Evolutionary conservation across 2,329 filamentous ascomycete species (phyloP).

Genomic region (Pseudogymnoascus sp.): DNA sequence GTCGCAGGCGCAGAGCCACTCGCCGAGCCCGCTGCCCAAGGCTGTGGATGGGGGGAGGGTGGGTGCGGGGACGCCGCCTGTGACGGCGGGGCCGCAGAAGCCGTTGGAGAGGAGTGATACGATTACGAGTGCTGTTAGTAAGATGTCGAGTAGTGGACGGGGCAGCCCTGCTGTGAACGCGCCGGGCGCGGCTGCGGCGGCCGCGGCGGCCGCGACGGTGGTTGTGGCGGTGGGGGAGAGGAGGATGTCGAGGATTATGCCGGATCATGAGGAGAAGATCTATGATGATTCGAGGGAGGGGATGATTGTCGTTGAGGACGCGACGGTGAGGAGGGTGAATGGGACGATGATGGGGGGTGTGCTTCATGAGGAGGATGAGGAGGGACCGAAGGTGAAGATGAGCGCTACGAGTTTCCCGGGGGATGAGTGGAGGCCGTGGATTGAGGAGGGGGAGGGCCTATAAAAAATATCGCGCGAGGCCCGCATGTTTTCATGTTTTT

Average conservation of each 20-base stretch:
- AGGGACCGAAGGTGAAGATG: constrained; percentile 42
- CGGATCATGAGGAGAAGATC: background rate
- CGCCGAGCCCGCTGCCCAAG: background rate
- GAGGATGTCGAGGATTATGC: constrained; percentile 21
- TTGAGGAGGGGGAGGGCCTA: constrained; percentile 23
- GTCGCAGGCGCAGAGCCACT: background rate
- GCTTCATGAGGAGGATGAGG: constrained; percentile 36
- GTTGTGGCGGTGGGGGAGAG: constrained; percentile 28
- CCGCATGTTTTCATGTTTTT: background rate
- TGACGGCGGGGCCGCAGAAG: background rate
- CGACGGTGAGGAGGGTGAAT: background rate
- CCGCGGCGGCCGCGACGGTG: background rate
- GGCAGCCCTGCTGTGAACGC: background rate
- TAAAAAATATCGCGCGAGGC: background rate
- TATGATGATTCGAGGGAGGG: background rate
- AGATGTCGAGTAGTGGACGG: background rate
- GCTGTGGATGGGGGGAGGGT: background rate
- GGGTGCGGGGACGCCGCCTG: background rate
- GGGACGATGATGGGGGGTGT: constrained; percentile 24
- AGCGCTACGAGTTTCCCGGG: constrained; percentile 61
- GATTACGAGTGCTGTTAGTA: background rate
- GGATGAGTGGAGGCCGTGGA: constrained; percentile 58
- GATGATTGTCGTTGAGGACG: background rate
- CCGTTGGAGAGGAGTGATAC: background rate
- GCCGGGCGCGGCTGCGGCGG: background rate